These are phyloP conservation scores for Cryptococcus hybrid DNA, from an alignment of 1,284 basidiomycete species.

Conservation along the genomic window DNA sequence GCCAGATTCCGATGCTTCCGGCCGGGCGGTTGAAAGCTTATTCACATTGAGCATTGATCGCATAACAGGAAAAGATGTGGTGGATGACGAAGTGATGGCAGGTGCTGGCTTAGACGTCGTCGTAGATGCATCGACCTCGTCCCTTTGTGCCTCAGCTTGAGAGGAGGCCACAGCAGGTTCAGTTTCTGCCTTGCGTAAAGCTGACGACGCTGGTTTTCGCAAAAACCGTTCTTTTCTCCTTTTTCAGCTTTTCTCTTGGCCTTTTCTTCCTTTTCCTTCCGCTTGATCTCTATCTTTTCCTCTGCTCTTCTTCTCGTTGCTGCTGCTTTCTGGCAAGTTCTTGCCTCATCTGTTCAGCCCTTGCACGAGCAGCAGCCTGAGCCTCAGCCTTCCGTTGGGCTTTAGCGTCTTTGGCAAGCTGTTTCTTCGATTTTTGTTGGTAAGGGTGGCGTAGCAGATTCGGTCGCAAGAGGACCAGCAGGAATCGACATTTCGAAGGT, in stretches of 20 bases:
- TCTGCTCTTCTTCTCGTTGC: conserved; percentile 11
- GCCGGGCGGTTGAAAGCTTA: background rate
- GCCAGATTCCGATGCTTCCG: conserved; percentile 4
- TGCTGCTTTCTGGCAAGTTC: conserved; percentile 23
- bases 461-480: conserved; percentile 9
- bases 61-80: conserved; percentile 1
- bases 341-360: conserved; percentile 20
- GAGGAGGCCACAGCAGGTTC: too few species aligned
- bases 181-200: too few species aligned
- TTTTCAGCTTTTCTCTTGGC: conserved; percentile 25
- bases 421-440: conserved; percentile 49
- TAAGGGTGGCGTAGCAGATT: conserved; percentile 7
- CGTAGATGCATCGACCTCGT: background rate
- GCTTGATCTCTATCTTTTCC: conserved; percentile 25
- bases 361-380: conserved; percentile 16
- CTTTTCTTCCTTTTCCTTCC: conserved; percentile 24
- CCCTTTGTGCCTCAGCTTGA: too few species aligned
- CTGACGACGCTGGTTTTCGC: too few species aligned
- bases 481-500: background rate
- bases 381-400: conserved; percentile 29
- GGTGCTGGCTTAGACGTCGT: background rate
- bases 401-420: conserved; percentile 64
- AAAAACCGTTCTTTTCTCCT: conserved; percentile 7
- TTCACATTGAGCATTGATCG: background rate
- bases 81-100: background rate